phyloP scores from a whole-genome alignment of 208 protist genomes.

The Crithidia acanthocephali region DNA sequence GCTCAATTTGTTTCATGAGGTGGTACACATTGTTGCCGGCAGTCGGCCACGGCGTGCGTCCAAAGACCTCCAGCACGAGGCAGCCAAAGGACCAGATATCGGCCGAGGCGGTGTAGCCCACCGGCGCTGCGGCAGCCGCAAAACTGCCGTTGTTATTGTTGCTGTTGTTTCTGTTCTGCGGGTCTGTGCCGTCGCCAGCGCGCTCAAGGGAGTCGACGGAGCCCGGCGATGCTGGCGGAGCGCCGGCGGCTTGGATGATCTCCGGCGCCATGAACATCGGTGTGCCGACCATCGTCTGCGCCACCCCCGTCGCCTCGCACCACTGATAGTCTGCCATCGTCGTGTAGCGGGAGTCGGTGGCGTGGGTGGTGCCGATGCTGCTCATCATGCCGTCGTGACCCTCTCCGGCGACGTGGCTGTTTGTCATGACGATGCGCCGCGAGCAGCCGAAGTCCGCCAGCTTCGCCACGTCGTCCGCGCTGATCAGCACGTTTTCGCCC shows the following conservation, averaged over 20 bases:
- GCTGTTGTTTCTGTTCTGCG: too few relatives aligned
- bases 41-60: slow-evolving; percentile 65
- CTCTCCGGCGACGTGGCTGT: slow-evolving; percentile 21
- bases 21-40: slow-evolving; percentile 50
- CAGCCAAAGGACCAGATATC: slow-evolving; percentile 92
- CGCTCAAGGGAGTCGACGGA: slow-evolving; percentile 1
- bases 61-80: slow-evolving; percentile 79
- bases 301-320: slow-evolving; percentile 40
- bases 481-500: slow-evolving; percentile 88
- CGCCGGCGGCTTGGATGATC: slow-evolving; percentile 50
- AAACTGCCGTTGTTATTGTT: slow-evolving; percentile 2
- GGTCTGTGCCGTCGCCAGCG: background rate
- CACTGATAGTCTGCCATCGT: slow-evolving; percentile 35
- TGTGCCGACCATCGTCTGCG: slow-evolving; percentile 83
- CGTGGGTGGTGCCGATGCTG: slow-evolving; percentile 25
- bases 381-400: slow-evolving; percentile 16
- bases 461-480: slow-evolving; percentile 80
- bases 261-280: slow-evolving; percentile 91
- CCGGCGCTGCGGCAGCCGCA: slow-evolving; percentile 2
- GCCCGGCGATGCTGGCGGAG: slow-evolving; percentile 4
- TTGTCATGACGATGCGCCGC: slow-evolving; percentile 73
- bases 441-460: slow-evolving; percentile 95
- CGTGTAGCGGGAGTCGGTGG: slow-evolving; percentile 29
- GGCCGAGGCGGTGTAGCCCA: slow-evolving; percentile 67
- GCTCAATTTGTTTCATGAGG: slow-evolving; percentile 77